These are phyloP conservation scores for Ceratocystis lukuohia DNA, from an alignment of 2,329 filamentous ascomycete genomes.

Conservation along the genomic window DNA sequence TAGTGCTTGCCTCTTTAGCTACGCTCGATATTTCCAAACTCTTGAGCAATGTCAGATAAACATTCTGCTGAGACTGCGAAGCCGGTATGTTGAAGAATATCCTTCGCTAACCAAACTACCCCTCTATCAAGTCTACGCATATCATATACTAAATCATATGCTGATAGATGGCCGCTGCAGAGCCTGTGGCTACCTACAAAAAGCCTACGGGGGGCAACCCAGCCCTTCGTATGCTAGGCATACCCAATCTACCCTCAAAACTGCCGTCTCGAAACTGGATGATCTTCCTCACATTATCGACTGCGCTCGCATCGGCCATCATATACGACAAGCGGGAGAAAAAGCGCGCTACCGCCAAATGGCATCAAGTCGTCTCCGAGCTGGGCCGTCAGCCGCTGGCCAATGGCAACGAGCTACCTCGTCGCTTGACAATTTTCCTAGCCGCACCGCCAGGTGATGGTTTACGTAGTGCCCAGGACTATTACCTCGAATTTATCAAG, in stretches of 20 bases:
- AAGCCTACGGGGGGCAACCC: conserved; percentile 40
- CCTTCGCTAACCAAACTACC: not conserved
- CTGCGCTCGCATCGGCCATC: conserved; percentile 64
- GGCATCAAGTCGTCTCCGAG: conserved; percentile 73
- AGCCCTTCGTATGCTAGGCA: conserved; percentile 64
- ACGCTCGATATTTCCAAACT: no score
- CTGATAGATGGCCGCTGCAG: conserved; percentile 3
- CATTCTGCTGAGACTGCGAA: not conserved
- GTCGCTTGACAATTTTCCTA: conserved; percentile 75
- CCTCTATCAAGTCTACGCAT: not conserved
- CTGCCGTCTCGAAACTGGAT: conserved; percentile 95
- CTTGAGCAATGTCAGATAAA: not conserved
- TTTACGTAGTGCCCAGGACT: conserved; percentile 71
- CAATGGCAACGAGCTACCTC: conserved; percentile 54
- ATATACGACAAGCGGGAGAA: conserved; percentile 91
- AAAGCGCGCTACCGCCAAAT: conserved; percentile 70
- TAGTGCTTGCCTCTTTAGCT: not conserved
- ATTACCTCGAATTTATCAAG: conserved; percentile 93
- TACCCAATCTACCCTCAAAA: conserved; percentile 69
- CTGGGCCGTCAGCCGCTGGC: conserved; percentile 65
- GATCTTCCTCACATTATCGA: conserved; percentile 76
- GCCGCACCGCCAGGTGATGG: conserved; percentile 78
- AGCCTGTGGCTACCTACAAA: conserved; percentile 14
- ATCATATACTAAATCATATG: not conserved
- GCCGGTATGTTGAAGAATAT: not conserved